Evolutionary conservation across 163 green algal genomes (phyloP).

Genomic region (Chlamydomonas reinhardtii): DNA sequence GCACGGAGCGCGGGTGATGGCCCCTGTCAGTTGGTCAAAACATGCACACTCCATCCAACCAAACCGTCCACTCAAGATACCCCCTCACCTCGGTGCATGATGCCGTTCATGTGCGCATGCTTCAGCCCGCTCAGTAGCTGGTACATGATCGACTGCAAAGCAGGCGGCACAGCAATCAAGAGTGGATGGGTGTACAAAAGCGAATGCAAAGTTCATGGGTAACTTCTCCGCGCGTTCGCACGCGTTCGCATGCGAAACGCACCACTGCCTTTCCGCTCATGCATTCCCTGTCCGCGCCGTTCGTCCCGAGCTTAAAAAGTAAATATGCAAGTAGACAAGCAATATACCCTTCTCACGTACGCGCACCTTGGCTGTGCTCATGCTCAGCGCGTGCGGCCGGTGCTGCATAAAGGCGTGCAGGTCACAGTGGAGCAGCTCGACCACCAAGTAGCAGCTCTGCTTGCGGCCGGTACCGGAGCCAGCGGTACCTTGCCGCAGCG

Average conservation of each 20-base stretch:
- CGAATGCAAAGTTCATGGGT: no score
- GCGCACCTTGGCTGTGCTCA: not conserved
- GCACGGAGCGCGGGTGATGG: no score
- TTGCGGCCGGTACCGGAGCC: conserved; percentile 46
- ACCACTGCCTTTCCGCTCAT: no score
- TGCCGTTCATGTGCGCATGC: conserved; percentile 81
- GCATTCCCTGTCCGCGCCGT: no score
- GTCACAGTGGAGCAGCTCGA: conserved; percentile 91
- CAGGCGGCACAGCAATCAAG: not conserved
- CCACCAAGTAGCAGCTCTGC: conserved; percentile 83
- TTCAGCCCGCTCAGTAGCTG: conserved; percentile 85
- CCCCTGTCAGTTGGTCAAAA: no score
- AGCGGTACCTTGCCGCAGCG: no score
- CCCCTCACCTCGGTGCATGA: conserved; percentile 79
- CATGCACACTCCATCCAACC: no score
- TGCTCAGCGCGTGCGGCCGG: not conserved
- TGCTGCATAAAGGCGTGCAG: conserved; percentile 69
- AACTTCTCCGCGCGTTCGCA: no score
- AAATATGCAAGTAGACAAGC: no score
- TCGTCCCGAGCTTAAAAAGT: no score
- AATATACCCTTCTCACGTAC: not conserved
- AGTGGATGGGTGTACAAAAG: not conserved
- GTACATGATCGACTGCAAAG: conserved; percentile 68
- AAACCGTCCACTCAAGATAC: no score
- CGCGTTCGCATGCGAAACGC: no score